phyloP scores from a whole-genome alignment of 768 basidiomycete genomes.

The Lactarius akahatsu region DNA sequence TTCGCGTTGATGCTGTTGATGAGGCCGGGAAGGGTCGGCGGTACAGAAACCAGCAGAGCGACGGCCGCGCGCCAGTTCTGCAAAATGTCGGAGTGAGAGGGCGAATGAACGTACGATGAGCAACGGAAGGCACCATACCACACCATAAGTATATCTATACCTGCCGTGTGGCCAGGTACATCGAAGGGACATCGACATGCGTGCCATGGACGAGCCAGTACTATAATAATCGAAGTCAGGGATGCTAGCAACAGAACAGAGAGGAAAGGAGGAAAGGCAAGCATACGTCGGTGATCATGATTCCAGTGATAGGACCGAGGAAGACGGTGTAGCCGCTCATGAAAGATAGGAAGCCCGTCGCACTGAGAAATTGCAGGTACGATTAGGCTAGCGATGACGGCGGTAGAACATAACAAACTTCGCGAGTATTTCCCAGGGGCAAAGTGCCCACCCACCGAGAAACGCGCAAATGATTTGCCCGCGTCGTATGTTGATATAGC shows the following conservation, averaged over 20 bases:
- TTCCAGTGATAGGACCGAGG: slow-evolving; percentile 79
- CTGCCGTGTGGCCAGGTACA: slow-evolving; percentile 78
- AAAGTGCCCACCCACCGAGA: slow-evolving; percentile 81
- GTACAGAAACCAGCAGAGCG: slow-evolving; percentile 64
- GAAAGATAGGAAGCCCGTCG: slow-evolving; percentile 69
- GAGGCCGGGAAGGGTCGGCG: slow-evolving; percentile 75
- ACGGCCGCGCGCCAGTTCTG: slow-evolving; percentile 82
- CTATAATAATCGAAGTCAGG: slow-evolving; percentile 35
- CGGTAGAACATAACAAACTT: slow-evolving; percentile 38
- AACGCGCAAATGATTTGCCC: slow-evolving; percentile 76
- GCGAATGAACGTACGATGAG: not conserved
- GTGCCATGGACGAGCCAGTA: slow-evolving; percentile 77
- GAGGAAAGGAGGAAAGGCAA: too few species aligned
- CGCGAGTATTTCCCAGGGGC: slow-evolving; percentile 82
- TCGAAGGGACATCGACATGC: slow-evolving; percentile 76
- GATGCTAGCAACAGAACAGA: not conserved
- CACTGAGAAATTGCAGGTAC: slow-evolving; percentile 35
- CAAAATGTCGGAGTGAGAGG: not conserved
- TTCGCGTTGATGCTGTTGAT: slow-evolving; percentile 67
- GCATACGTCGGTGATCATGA: slow-evolving; percentile 61
- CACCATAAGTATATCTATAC: slow-evolving; percentile 74
- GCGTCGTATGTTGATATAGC: slow-evolving; percentile 76
- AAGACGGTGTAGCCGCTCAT: slow-evolving; percentile 87
- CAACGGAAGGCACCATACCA: slow-evolving; percentile 46
- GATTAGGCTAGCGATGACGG: slow-evolving; percentile 2